Base-by-base conservation (phyloP, 2,329 filamentous ascomycete genomes). In the Fusarium avenaceum region DNA sequence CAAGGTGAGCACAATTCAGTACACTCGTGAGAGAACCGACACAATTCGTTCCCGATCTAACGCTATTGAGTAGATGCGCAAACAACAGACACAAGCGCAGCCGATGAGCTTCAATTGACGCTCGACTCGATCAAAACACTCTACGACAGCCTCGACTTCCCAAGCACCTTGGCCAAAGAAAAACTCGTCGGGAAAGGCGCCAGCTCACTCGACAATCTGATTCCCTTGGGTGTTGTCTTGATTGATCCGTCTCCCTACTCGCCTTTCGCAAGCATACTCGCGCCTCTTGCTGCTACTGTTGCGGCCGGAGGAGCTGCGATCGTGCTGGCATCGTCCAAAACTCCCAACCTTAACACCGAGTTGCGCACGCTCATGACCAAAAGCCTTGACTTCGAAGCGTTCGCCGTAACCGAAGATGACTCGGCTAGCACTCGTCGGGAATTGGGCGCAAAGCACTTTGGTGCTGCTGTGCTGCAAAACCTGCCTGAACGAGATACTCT, bases 211-310 rank as follows among this genome's bases (percentile, higher is more conserved):
- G 22, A n/a, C 6, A 56, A 59, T 17, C 8, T 47, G 17, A 9
- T 59, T 7, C 3, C 56, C 22, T 13, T 59, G 15, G 50, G 56
- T 1, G 40, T 50, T 2, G n/a, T 33, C 9, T 20, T 56, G 4
- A 56, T 59, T 6, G 50, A 59, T 20, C 50, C 56, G 6, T 56
- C 56, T 35, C 50, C 56, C 6, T 47, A 47, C 17, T 55, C 50
- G 10, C 42, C 40, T 1, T 19, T 56, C 14, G 42, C 53, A 1
- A 59, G 56, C 20, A 20, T 24, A 0, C 11, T 59, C 6, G 33
- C 40, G 3, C 56, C 56, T 3, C 20, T 59, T 2, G 42, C 42
- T 8, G 50, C 56, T 3, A 20, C 42, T 28, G 19, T 47, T 2
- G 33, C 56, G 2, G 33, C 56, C 0, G 56, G 56, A 20, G 46